Evolutionary conservation across 306 rosid genomes (phyloP).

Genomic region (Purshia tridentata): DNA sequence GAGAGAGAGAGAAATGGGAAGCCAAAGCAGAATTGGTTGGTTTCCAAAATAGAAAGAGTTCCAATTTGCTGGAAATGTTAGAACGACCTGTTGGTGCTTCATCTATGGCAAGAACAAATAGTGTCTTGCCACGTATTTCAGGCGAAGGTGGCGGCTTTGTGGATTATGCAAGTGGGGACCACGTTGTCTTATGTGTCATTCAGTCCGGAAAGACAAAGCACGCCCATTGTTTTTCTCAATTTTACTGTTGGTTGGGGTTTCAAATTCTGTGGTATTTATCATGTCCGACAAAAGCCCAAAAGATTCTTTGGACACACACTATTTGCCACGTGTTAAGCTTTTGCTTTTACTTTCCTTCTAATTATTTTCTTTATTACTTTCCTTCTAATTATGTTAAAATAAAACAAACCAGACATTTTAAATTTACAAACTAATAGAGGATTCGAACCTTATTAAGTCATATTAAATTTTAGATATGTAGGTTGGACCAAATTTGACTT

Average conservation of each 20-base stretch:
- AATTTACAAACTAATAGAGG: too few species aligned
- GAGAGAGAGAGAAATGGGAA: not conserved
- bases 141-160: constrained; percentile 15
- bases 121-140: not conserved
- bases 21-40: too few species aligned
- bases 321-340: not conserved
- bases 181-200: constrained; percentile 21
- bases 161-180: not conserved
- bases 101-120: constrained; percentile 16
- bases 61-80: not conserved
- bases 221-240: constrained; percentile 14
- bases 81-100: not conserved
- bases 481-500: too few species aligned
- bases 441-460: too few species aligned
- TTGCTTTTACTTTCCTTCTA: not conserved
- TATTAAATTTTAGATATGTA: too few species aligned
- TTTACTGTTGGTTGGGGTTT: not conserved
- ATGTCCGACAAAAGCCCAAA: not conserved
- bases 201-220: not conserved
- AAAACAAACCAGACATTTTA: too few species aligned
- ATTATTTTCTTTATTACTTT: too few species aligned
- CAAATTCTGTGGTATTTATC: too few species aligned
- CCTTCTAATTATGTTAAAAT: too few species aligned
- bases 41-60: constrained; percentile 20
- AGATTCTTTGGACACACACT: not conserved